phyloP scores from a whole-genome alignment of 1,139 yeast species.

The Pichia sp. region DNA sequence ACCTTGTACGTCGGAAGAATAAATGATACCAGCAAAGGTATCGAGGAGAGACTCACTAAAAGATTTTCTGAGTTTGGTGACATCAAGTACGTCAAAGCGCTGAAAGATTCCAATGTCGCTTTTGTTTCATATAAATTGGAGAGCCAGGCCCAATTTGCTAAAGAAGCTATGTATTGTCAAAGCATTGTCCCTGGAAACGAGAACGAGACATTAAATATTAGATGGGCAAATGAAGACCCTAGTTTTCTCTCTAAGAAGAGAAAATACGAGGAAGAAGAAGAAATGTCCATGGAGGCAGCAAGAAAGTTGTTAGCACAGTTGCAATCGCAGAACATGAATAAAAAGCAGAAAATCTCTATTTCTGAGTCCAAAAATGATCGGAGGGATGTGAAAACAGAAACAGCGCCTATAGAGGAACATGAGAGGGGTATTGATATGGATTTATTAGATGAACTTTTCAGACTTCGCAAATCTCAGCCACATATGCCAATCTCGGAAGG shows the following conservation, averaged over 20 bases:
- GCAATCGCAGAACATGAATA: conserved; percentile 9
- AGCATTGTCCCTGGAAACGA: conserved; percentile 44
- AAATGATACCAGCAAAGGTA: conserved; percentile 29
- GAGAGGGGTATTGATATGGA: too few relatives aligned
- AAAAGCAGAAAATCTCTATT: conserved; percentile 1
- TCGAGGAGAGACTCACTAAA: conserved; percentile 38
- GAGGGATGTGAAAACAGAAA: too few relatives aligned
- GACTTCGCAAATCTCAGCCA: too few relatives aligned
- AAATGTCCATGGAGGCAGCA: conserved; percentile 24
- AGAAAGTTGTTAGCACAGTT: conserved; percentile 17
- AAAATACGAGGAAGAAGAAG: conserved; percentile 27
- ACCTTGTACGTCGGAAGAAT: conserved; percentile 78
- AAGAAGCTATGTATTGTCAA: conserved; percentile 88
- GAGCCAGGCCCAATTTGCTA: conserved; percentile 82
- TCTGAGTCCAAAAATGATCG: too few relatives aligned
- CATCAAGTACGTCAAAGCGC: conserved; percentile 59
- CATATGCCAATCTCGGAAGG: too few relatives aligned
- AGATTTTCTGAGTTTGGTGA: conserved; percentile 74
- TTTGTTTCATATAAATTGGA: conserved; percentile 69
- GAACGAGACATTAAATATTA: conserved; percentile 48
- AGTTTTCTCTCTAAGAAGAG: conserved; percentile 59
- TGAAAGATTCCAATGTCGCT: conserved; percentile 62
- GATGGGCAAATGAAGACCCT: conserved; percentile 93
- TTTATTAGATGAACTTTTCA: too few relatives aligned
- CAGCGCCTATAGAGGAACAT: too few relatives aligned